Evolutionary conservation across 2,329 filamentous ascomycete genomes (phyloP), one percentile per base, ranked within the genome.

Genomic region (Gaeumannomyces sp.): DNA sequence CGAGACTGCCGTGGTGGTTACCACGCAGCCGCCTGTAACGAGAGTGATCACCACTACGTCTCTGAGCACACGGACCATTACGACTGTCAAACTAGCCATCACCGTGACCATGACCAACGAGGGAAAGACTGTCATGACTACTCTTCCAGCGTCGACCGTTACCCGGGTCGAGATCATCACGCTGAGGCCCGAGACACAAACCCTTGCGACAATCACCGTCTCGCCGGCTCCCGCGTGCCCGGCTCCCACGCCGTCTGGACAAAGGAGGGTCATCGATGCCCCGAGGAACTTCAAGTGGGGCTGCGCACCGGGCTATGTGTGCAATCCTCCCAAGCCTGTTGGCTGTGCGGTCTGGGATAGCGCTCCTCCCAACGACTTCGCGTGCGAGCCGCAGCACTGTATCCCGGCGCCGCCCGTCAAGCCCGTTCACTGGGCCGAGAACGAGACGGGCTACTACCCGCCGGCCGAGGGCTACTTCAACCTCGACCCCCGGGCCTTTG

Each of bases 401-500:
- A 72, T 81, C 1, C 68, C 69, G 3, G 72, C 83, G 13, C 83
- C 80, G 0, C 65, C 70, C 0, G 72, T 76, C 66, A 69, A 70
- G 1, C 68, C 68, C 1, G 72, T 79, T 0, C 70, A 70, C 0
- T 87, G 84, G 85, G 69, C 73, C 0, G 69, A 72, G 1, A 78
- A 80, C 64, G 65, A 77, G 59, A 85, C 82, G 0, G 68, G 75
- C 22, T 86, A 83, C 70, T 87, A 82, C 67, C 81, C 81, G 2
- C 78, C 82, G 1, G 79, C 77, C 0, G 72, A 78, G 0, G 84
- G 81, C 4, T 90, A 89, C 72, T 91, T 87, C 75, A 82, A 90
- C 66, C 79, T 91, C n/a, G 78, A 87, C 64, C 85, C 89, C 0
- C 73, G 78, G 1, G 79, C 79, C 0, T 91, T 91, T 65, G 88